Conservation (phyloP, 345 rosid species). For the Turritis glabra region DNA sequence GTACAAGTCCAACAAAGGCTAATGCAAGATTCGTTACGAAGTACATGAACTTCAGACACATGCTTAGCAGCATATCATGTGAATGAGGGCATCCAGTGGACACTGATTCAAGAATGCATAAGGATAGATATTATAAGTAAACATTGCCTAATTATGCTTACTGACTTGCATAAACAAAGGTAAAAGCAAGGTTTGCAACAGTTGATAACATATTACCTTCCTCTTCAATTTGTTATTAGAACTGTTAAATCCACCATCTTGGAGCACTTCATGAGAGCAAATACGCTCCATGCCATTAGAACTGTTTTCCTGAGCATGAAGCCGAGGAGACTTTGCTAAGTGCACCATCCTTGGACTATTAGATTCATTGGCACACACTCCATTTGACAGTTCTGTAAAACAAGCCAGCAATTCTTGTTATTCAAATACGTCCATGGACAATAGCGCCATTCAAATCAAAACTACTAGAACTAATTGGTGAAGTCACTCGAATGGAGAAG, state of each 20-base stretch:
- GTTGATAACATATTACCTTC: conserved; percentile 56
- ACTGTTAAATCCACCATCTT: conserved; percentile 47
- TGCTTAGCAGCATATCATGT: not conserved
- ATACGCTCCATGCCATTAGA: conserved; percentile 53
- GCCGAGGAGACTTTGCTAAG: conserved; percentile 41
- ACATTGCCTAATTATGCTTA: not conserved
- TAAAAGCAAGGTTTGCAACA: not conserved
- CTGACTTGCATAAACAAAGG: not conserved
- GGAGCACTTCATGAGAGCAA: conserved; percentile 91
- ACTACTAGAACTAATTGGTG: not conserved
- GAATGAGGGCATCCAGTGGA: not conserved
- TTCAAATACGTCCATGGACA: not conserved
- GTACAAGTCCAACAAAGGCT: not conserved
- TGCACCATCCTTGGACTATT: conserved; percentile 41
- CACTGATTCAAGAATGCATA: not conserved
- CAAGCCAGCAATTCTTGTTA: conserved; percentile 33
- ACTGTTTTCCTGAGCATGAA: conserved; percentile 31
- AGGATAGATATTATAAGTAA: not conserved
- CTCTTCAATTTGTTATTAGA: conserved; percentile 57
- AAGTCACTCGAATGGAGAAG: not conserved
- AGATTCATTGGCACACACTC: conserved; percentile 40
- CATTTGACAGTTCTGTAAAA: conserved; percentile 48
- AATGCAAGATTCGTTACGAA: not conserved
- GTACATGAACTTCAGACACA: not conserved
- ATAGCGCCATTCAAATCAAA: not conserved